phyloP scores from a whole-genome alignment of 2,329 filamentous ascomycete species.

The Domatiomyces globalis region DNA sequence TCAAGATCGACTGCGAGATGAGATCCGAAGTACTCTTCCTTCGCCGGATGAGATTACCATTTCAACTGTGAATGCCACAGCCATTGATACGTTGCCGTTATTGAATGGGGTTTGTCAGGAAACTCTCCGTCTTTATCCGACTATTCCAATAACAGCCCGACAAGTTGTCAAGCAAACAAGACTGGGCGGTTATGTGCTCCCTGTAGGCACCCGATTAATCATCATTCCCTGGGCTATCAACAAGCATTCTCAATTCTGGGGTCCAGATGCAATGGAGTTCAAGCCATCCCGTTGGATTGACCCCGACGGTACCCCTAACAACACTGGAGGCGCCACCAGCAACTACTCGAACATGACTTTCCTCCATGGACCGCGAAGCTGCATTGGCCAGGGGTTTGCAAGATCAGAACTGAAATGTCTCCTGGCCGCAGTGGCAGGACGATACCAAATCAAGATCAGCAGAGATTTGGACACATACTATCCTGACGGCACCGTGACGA shows the following conservation, averaged over 20 bases:
- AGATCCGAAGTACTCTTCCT: conserved; percentile 13
- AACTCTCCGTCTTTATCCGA: conserved; percentile 31
- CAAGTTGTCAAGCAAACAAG: conserved; percentile 45
- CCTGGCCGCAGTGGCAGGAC: conserved; percentile 53
- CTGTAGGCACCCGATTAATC: conserved; percentile 54
- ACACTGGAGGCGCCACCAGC: conserved; percentile 50
- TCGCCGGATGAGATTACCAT: conserved; percentile 17
- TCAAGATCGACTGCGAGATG: conserved; percentile 16
- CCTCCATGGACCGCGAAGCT: conserved; percentile 44
- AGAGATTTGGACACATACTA: neutral
- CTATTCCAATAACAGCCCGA: conserved; percentile 20
- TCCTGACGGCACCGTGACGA: conserved; percentile 24
- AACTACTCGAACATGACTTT: conserved; percentile 65
- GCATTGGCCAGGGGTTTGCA: conserved; percentile 32
- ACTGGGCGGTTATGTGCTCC: conserved; percentile 51
- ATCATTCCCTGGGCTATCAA: conserved; percentile 36
- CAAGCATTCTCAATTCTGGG: conserved; percentile 20
- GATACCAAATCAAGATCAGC: neutral
- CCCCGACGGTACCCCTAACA: conserved; percentile 22
- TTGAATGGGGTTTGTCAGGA: conserved; percentile 38
- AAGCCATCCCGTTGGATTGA: conserved; percentile 30
- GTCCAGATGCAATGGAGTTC: conserved; percentile 22
- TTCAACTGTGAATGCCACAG: conserved; percentile 2
- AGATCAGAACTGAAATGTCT: conserved; percentile 76
- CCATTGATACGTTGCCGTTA: conserved; percentile 31